A percentile compares a stretch with the other conserved stretches of the same genome.
Evolutionary conservation across 805 yeast genomes (phyloP).

Genomic region (Saturnispora saitoi): DNA sequence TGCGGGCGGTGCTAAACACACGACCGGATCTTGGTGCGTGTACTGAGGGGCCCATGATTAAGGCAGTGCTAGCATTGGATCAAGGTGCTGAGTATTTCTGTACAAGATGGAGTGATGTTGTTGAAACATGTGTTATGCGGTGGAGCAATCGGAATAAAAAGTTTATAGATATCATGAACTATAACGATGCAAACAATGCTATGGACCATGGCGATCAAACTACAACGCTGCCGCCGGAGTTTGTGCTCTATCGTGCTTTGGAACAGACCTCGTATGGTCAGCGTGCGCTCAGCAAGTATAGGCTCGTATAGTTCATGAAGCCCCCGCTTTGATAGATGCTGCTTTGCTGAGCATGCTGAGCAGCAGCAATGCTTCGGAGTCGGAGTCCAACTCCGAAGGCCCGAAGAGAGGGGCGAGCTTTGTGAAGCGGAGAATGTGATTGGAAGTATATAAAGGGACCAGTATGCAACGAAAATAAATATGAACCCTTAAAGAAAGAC

Average conservation of each 20-base stretch:
- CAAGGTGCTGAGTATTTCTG: not conserved
- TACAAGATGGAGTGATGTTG: not conserved
- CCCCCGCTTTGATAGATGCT: too few relatives aligned
- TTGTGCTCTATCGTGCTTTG: too few relatives aligned
- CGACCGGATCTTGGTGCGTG: not conserved
- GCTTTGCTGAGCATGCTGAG: not conserved
- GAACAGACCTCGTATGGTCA: too few relatives aligned
- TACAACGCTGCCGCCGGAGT: too few relatives aligned
- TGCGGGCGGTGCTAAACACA: not conserved
- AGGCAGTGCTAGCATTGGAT: not conserved
- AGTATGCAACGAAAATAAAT: too few relatives aligned
- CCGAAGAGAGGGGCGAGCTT: constrained; percentile 5
- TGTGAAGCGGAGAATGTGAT: not conserved
- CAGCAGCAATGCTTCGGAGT: not conserved
- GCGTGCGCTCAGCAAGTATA: too few relatives aligned
- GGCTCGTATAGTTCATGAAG: too few relatives aligned
- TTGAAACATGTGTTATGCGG: not conserved
- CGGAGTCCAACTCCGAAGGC: constrained; percentile 4
- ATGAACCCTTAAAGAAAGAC: too few relatives aligned
- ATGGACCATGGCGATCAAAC: not conserved
- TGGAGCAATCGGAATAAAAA: not conserved
- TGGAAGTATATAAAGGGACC: not conserved
- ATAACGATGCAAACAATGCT: not conserved
- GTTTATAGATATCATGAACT: not conserved
- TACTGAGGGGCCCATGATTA: not conserved